Percentiles rank a stretch among this genome's conserved stretches.
Evolutionary conservation across 306 rosid genomes (phyloP).

Genomic region (Prunus salicina): DNA sequence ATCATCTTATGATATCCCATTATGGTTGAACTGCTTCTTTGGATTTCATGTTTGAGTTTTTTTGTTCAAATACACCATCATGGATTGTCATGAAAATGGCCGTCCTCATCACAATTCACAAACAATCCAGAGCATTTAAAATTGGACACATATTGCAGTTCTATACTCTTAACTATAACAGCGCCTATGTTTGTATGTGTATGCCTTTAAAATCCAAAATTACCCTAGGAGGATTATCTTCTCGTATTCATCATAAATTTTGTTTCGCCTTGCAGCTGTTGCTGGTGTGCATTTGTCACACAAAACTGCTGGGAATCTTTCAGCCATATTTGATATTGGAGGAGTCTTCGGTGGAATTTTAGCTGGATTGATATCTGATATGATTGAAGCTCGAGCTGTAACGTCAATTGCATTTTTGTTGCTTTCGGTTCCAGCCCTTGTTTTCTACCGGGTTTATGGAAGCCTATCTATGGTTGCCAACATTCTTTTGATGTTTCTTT

Average conservation of each 20-base stretch:
- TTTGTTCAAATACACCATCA: neutral
- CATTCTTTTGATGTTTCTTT: slow-evolving; percentile 65
- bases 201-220: no score
- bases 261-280: slow-evolving; percentile 54
- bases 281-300: slow-evolving; percentile 75
- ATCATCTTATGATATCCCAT: neutral
- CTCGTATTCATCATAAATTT: neutral
- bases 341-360: slow-evolving; percentile 83
- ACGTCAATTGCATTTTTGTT: slow-evolving; percentile 69
- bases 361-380: slow-evolving; percentile 83
- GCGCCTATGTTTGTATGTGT: neutral
- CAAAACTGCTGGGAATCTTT: slow-evolving; percentile 83
- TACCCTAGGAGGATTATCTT: neutral
- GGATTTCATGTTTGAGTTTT: neutral
- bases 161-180: neutral
- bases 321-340: slow-evolving; percentile 81
- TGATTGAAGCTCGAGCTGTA: slow-evolving; percentile 81
- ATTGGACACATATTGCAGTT: neutral
- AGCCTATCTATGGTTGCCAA: slow-evolving; percentile 66
- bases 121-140: no score
- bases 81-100: neutral
- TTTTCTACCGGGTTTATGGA: slow-evolving; percentile 69
- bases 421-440: slow-evolving; percentile 75
- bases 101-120: no score
- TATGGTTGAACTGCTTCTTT: neutral